Conservation (phyloP, 164 flowering plant species). For the Stephania yunnanensis region DNA sequence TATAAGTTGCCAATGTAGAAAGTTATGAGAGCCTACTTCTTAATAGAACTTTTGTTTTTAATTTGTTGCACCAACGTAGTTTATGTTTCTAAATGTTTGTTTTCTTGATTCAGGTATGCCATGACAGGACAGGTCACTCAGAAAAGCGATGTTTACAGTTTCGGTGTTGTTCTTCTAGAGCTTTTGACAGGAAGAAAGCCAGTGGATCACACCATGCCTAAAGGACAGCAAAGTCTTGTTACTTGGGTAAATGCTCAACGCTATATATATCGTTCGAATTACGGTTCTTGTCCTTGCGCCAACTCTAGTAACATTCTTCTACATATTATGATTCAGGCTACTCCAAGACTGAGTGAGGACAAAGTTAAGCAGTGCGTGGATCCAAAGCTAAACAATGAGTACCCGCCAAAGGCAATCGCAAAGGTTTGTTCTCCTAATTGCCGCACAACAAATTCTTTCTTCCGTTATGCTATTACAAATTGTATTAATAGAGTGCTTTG, state of each 20-base stretch:
- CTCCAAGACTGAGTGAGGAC: slow-evolving; percentile 49
- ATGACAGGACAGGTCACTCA: slow-evolving; percentile 45
- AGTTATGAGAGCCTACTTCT: background rate
- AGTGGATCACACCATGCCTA: slow-evolving; percentile 50
- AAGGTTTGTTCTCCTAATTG: slow-evolving; percentile 26
- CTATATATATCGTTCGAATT: background rate
- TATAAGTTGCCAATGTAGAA: too few species aligned
- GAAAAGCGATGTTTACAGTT: slow-evolving; percentile 51
- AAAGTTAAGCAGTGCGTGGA: slow-evolving; percentile 47
- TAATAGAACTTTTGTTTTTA: background rate
- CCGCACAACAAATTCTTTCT: background rate
- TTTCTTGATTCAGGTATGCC: slow-evolving; percentile 32
- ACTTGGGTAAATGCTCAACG: slow-evolving; percentile 36
- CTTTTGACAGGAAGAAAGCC: slow-evolving; percentile 48
- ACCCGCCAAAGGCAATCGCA: slow-evolving; percentile 45
- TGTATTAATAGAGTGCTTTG: background rate
- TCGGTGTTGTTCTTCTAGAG: slow-evolving; percentile 51
- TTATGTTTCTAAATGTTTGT: background rate
- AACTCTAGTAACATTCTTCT: background rate
- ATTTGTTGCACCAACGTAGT: background rate
- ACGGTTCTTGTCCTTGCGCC: background rate
- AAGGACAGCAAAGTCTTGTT: slow-evolving; percentile 54
- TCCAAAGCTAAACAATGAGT: slow-evolving; percentile 40
- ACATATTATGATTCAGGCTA: slow-evolving; percentile 23
- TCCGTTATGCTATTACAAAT: background rate